Percentiles rank a stretch among this genome's conserved stretches.
These are phyloP conservation scores for Neonectria punicea DNA, from an alignment of 2,329 filamentous ascomycete genomes.

Conservation along the genomic window DNA sequence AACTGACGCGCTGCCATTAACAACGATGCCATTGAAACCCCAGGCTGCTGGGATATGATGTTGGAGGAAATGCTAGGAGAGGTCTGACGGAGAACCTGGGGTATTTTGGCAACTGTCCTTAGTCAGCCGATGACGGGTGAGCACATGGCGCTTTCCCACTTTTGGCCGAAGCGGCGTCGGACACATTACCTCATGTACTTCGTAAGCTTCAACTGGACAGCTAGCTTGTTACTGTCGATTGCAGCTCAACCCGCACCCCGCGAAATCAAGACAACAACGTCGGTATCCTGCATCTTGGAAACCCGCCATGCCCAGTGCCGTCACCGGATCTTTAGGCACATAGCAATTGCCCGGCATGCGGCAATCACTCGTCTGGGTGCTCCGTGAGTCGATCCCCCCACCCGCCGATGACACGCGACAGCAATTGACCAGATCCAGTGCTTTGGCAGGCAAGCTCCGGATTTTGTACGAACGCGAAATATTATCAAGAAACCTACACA, in stretches of 20 bases:
- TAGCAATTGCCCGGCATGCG: conserved; percentile 54
- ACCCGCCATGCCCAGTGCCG: conserved; percentile 45
- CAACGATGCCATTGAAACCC: background rate
- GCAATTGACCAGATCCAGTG: conserved; percentile 50
- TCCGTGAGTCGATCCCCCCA: conserved; percentile 48
- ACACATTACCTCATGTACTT: conserved; percentile 45
- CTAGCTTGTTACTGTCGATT: conserved; percentile 42
- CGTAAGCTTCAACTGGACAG: conserved; percentile 43
- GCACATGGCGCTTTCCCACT: conserved; percentile 19
- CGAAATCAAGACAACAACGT: conserved; percentile 34
- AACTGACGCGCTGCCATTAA: background rate
- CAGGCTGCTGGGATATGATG: background rate
- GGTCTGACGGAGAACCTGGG: no score
- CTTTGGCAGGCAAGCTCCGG: conserved; percentile 57
- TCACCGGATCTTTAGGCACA: conserved; percentile 41
- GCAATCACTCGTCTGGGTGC: conserved; percentile 52
- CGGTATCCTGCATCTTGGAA: conserved; percentile 26
- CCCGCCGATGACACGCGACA: conserved; percentile 35
- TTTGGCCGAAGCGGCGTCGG: conserved; percentile 6
- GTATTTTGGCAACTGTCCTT: background rate
- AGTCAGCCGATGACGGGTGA: conserved; percentile 14
- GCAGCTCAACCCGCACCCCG: conserved; percentile 27
- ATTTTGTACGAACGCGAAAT: conserved; percentile 52
- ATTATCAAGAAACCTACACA: conserved; percentile 47
- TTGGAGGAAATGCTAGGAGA: background rate